These are phyloP conservation scores for Hypomyces perniciosus DNA, from an alignment of 2,329 filamentous ascomycete genomes.

Conservation along the genomic window DNA sequence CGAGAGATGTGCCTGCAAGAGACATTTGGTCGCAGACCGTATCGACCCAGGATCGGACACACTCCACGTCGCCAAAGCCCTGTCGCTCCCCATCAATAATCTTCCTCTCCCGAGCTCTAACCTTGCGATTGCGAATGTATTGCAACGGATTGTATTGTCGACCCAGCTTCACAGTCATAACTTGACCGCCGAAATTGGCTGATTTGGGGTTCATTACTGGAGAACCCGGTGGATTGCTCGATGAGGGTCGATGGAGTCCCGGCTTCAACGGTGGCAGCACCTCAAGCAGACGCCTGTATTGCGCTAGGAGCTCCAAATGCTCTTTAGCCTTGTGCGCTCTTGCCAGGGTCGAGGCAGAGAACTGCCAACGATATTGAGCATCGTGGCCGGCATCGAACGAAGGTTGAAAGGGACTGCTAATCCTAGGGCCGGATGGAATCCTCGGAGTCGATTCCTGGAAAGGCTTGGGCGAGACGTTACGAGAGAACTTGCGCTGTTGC, in stretches of 20 bases:
- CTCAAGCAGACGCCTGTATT: slow-evolving; percentile 77
- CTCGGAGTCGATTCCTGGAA: slow-evolving; percentile 37
- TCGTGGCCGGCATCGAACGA: slow-evolving; percentile 41
- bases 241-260: slow-evolving; percentile 31
- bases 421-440: slow-evolving; percentile 34
- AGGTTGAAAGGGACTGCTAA: slow-evolving; percentile 41
- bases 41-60: slow-evolving; percentile 73
- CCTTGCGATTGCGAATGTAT: slow-evolving; percentile 83
- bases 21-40: slow-evolving; percentile 42
- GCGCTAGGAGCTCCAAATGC: slow-evolving; percentile 77
- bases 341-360: slow-evolving; percentile 73
- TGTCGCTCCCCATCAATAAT: slow-evolving; percentile 67
- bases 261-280: slow-evolving; percentile 67
- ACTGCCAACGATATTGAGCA: slow-evolving; percentile 52
- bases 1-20: slow-evolving; percentile 19
- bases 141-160: slow-evolving; percentile 87
- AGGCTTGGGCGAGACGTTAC: slow-evolving; percentile 54
- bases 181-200: slow-evolving; percentile 23
- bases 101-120: slow-evolving; percentile 71
- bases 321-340: slow-evolving; percentile 79
- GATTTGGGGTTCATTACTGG: slow-evolving; percentile 28
- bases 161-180: slow-evolving; percentile 42
- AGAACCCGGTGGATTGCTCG: slow-evolving; percentile 37
- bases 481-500: slow-evolving; percentile 59
- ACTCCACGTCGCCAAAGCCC: slow-evolving; percentile 69